Conservation (phyloP, 2,329 filamentous ascomycete genomes). For the Nemania sp. region DNA sequence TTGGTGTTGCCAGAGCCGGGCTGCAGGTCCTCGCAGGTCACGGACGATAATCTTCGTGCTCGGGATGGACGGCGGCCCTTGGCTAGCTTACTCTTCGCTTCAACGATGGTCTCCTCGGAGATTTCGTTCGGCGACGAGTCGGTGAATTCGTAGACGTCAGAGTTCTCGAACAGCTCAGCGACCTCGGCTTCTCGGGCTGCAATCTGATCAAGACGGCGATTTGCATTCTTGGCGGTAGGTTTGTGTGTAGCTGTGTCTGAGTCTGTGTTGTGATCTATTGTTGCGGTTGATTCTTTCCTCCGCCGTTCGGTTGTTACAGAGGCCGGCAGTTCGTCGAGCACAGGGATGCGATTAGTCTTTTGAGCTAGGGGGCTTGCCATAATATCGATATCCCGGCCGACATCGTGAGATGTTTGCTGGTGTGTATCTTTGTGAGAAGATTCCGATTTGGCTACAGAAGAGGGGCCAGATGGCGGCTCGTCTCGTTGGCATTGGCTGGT, state of each 20-base stretch:
- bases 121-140: slow-evolving; percentile 47
- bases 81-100: slow-evolving; percentile 35
- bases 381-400: slow-evolving; percentile 26
- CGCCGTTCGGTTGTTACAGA: slow-evolving; percentile 45
- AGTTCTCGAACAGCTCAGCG: slow-evolving; percentile 32
- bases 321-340: slow-evolving; percentile 37
- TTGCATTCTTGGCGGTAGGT: slow-evolving; percentile 23
- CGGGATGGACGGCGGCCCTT: slow-evolving; percentile 40
- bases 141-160: slow-evolving; percentile 60
- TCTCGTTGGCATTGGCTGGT: slow-evolving; percentile 44
- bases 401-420: slow-evolving; percentile 7
- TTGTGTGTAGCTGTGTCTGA: slow-evolving; percentile 20
- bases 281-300: slow-evolving; percentile 44
- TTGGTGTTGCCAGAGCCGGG: too few relatives aligned
- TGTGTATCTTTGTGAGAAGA: slow-evolving; percentile 40
- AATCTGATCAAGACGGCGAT: slow-evolving; percentile 36
- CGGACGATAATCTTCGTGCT: slow-evolving; percentile 46
- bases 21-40: slow-evolving; percentile 42
- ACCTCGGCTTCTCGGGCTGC: slow-evolving; percentile 37
- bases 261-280: slow-evolving; percentile 21
- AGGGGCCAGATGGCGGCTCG: slow-evolving; percentile 32
- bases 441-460: slow-evolving; percentile 38
- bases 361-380: slow-evolving; percentile 48
- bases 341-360: slow-evolving; percentile 39
- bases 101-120: slow-evolving; percentile 24